Evolutionary conservation across 768 basidiomycete species (phyloP).

Genomic region (Termitomyces sp.): DNA sequence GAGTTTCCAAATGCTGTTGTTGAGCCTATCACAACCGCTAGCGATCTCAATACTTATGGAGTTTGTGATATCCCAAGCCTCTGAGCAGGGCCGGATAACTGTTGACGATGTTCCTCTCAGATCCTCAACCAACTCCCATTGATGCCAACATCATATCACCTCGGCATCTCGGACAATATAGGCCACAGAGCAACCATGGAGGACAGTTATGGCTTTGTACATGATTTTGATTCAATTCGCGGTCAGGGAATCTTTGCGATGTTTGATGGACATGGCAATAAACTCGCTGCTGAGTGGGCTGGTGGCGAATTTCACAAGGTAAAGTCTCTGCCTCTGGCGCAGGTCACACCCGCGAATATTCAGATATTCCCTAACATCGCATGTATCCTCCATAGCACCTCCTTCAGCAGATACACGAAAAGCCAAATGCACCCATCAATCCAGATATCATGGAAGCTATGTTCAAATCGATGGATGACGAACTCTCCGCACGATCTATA

Average conservation of each 20-base stretch:
- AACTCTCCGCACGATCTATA: slow-evolving; percentile 7
- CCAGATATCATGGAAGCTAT: slow-evolving; percentile 8
- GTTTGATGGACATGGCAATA: slow-evolving; percentile 15
- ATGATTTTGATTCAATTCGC: slow-evolving; percentile 12
- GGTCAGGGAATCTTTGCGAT: slow-evolving; percentile 13
- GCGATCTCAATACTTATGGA: slow-evolving; percentile 9
- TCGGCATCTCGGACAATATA: slow-evolving; percentile 7
- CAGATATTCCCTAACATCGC: neutral
- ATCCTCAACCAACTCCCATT: slow-evolving; percentile 12
- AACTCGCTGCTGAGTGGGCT: slow-evolving; percentile 14
- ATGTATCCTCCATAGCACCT: slow-evolving; percentile 7
- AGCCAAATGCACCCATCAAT: slow-evolving; percentile 7
- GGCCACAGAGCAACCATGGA: slow-evolving; percentile 12
- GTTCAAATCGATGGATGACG: slow-evolving; percentile 12
- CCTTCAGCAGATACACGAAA: slow-evolving; percentile 7
- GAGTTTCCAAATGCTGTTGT: slow-evolving; percentile 3
- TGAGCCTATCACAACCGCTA: slow-evolving; percentile 10
- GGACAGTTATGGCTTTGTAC: slow-evolving; percentile 14
- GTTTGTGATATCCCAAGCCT: neutral
- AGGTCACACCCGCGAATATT: neutral
- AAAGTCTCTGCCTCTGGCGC: neutral
- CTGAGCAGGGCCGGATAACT: neutral
- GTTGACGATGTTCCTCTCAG: neutral
- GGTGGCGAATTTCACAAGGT: slow-evolving; percentile 15
- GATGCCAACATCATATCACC: slow-evolving; percentile 5